phyloP scores from a whole-genome alignment of 352 stramenopile species.

The Phytophthora constricta region DNA sequence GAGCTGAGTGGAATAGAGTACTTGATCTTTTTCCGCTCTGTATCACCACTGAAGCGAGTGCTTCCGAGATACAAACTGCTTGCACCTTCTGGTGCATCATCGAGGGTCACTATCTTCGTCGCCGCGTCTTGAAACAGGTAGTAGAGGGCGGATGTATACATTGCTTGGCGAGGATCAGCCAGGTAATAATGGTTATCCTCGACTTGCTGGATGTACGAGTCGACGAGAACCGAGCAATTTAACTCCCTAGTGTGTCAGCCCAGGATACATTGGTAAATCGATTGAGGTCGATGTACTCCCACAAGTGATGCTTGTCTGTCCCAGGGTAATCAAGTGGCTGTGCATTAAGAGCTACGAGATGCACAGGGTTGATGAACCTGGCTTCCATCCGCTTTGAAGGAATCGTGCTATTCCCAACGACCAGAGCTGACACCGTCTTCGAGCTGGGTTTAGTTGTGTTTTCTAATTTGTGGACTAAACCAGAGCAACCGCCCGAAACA shows the following conservation, averaged over 20 bases:
- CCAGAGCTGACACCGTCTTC: conserved; percentile 23
- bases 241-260: conserved; percentile 22
- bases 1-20: conserved; percentile 51
- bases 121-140: conserved; percentile 55
- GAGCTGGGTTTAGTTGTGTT: conserved; percentile 14
- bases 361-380: conserved; percentile 30
- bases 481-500: conserved; percentile 24
- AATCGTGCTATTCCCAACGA: conserved; percentile 32
- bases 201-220: conserved; percentile 56
- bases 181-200: conserved; percentile 55
- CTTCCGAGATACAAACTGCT: conserved; percentile 30
- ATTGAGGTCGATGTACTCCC: conserved; percentile 29
- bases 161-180: conserved; percentile 44
- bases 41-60: conserved; percentile 42
- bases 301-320: conserved; percentile 24
- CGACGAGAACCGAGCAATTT: conserved; percentile 50
- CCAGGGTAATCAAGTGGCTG: conserved; percentile 27
- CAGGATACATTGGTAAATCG: conserved; percentile 21
- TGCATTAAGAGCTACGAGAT: conserved; percentile 32
- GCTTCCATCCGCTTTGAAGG: conserved; percentile 20
- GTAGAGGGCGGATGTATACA: conserved; percentile 61
- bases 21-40: conserved; percentile 54
- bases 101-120: conserved; percentile 34
- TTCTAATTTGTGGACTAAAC: conserved; percentile 35
- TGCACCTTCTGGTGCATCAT: background rate